Evolutionary conservation across 306 rosid species (phyloP).

Genomic region (Pyrus pyrifolia): DNA sequence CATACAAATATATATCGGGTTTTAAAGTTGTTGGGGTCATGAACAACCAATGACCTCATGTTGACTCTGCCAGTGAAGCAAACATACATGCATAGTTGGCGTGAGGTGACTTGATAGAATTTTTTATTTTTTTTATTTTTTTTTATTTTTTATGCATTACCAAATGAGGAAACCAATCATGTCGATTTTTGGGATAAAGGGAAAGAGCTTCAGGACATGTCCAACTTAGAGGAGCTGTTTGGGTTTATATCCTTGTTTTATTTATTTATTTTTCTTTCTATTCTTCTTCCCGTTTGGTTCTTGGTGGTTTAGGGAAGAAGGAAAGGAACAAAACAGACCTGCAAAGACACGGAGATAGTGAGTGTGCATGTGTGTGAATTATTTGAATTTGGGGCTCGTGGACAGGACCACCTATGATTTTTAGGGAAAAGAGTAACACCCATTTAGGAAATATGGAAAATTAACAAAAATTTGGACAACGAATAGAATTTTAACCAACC

Average conservation of each 20-base stretch:
- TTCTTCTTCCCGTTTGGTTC: neutral
- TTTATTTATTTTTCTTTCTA: neutral
- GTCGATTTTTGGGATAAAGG: conserved; percentile 24
- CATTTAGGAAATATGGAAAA: too few relatives aligned
- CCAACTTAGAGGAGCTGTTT: conserved; percentile 31
- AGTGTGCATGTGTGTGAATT: conserved; percentile 1
- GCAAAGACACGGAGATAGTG: conserved; percentile 12
- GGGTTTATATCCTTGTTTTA: neutral
- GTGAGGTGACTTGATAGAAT: conserved; percentile 28
- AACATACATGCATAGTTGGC: conserved; percentile 16
- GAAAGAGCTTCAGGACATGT: conserved; percentile 5
- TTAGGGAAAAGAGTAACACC: conserved; percentile 33
- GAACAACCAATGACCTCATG: too few relatives aligned
- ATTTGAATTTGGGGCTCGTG: conserved; percentile 25
- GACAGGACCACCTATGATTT: conserved; percentile 36
- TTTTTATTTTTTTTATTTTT: too few relatives aligned
- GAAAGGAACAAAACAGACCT: conserved; percentile 33
- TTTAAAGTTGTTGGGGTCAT: too few relatives aligned
- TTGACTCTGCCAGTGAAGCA: neutral
- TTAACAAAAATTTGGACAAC: too few relatives aligned
- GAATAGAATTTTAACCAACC: too few relatives aligned
- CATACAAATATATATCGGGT: too few relatives aligned
- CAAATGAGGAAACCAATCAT: conserved; percentile 55
- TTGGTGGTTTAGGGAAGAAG: conserved; percentile 16
- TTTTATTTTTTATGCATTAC: conserved; percentile 11